Percentiles rank a stretch among this genome's conserved stretches.
These are phyloP conservation scores for Rhipidocladum racemiflorum DNA, from an alignment of 176 grass and related monocot genomes.

Conservation along the genomic window DNA sequence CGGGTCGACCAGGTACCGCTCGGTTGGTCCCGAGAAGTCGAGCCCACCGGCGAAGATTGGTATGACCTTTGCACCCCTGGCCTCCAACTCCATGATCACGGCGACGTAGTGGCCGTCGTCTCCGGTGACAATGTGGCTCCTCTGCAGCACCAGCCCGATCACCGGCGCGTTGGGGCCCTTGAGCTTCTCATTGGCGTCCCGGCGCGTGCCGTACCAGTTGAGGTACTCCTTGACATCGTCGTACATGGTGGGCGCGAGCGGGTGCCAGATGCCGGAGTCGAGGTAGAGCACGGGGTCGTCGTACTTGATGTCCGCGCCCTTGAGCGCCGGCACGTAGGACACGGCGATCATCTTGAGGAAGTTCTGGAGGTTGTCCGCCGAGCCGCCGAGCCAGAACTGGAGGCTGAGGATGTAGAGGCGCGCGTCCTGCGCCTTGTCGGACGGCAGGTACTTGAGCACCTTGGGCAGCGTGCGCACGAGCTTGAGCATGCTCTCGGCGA, in stretches of 20 bases:
- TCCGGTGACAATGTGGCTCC: slow-evolving; percentile 97
- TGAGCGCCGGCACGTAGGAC: slow-evolving; percentile 68
- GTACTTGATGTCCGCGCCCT: slow-evolving; percentile 60
- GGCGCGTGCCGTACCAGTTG: slow-evolving; percentile 90
- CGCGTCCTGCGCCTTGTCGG: slow-evolving; percentile 98
- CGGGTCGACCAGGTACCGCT: slow-evolving; percentile 73
- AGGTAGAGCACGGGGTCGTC: slow-evolving; percentile 86
- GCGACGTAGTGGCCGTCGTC: slow-evolving; percentile 96
- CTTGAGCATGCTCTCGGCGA: slow-evolving; percentile 99
- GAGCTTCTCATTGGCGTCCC: slow-evolving; percentile 53
- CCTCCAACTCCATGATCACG: slow-evolving; percentile 99
- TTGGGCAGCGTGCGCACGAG: slow-evolving; percentile 93
- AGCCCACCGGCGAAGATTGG: slow-evolving; percentile 90
- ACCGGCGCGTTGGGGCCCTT: slow-evolving; percentile 60
- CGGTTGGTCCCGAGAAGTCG: slow-evolving; percentile 62
- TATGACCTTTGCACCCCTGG: slow-evolving; percentile 81
- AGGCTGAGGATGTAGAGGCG: slow-evolving; percentile 95
- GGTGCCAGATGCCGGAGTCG: slow-evolving; percentile 95
- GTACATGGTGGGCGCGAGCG: slow-evolving; percentile 84
- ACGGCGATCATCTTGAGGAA: slow-evolving; percentile 98
- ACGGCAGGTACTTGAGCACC: slow-evolving; percentile 97
- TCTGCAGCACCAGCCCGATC: slow-evolving; percentile 78
- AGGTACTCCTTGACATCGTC: slow-evolving; percentile 97
- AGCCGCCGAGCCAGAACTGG: slow-evolving; percentile 99
- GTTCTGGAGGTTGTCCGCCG: slow-evolving; percentile 91